Conservation (phyloP, 208 protist species). For the Acanthamoeba sp. region DNA sequence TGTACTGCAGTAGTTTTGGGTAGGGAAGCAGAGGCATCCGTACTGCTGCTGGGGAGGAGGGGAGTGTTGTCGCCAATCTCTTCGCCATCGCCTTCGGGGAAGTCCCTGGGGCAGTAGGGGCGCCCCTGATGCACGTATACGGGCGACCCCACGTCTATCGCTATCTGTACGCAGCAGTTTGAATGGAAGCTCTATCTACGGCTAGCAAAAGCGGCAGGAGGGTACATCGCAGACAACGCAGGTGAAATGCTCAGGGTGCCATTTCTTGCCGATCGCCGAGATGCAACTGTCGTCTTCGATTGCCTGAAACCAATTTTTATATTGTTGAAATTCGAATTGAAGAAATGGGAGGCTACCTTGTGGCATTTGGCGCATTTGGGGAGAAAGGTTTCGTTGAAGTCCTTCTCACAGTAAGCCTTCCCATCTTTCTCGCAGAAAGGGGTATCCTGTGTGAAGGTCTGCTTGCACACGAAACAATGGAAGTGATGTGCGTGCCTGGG, state of each 20-base stretch:
- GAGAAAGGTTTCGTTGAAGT: conserved; percentile 14
- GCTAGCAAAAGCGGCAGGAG: not conserved
- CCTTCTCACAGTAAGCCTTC: conserved; percentile 35
- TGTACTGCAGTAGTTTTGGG: too few species aligned
- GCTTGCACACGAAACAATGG: not conserved
- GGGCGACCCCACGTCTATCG: conserved; percentile 1
- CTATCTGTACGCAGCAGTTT: not conserved
- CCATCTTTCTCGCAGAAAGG: conserved; percentile 43
- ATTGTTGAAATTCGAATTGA: not conserved
- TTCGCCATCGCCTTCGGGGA: not conserved
- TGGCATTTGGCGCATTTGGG: conserved; percentile 22
- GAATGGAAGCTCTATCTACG: not conserved
- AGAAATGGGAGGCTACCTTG: not conserved
- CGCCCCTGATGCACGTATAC: conserved; percentile 8
- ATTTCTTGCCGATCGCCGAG: conserved; percentile 38
- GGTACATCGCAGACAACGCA: conserved; percentile 2
- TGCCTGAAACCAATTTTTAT: not conserved
- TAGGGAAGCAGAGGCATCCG: too few species aligned
- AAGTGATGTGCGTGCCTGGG: conserved; percentile 20
- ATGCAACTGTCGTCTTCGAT: conserved; percentile 37
- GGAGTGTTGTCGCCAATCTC: not conserved
- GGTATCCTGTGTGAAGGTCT: not conserved
- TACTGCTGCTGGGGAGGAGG: not conserved
- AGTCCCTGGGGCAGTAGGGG: conserved; percentile 33
- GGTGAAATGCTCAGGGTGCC: conserved; percentile 46